Evolutionary conservation across 139 green algal species (phyloP), one percentile per base, ranked within the genome.

Genomic region (Closterium sp.): DNA sequence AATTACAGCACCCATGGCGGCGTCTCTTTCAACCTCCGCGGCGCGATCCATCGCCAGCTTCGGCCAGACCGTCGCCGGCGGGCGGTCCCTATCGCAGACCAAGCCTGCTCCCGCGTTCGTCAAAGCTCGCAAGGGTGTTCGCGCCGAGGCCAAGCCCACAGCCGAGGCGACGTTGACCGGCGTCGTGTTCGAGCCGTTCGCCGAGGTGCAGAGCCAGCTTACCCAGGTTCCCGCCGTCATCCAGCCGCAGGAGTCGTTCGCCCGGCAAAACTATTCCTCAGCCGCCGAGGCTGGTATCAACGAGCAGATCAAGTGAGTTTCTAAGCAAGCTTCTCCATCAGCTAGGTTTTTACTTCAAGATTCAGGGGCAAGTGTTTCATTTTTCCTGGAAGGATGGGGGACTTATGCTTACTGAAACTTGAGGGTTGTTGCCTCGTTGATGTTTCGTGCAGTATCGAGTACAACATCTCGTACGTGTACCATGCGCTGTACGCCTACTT

Each of bases 241-340:
- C 70, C 96, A 96, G 27, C 96, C 79, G 29, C 45, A 32, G 70
- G 27, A 92, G 45, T 98, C 97, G 10, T 97, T 98, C 85, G 97
- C 96, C 0, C 95, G 98, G 4, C 95, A 97, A 22, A 95, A 96
- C 87, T 99, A 97, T 94, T 87, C 95, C 79, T 85, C 94, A 0
- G 97, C 97, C 27, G 97, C 94, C 88, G 97, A 99, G 95, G 96
- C 97, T 1, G 97, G 97, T 9, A 95, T 99, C 87, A 99, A 99
- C 94, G 97, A 99, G 95, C 98, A 99, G 92, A 99, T 99, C 96
- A 99, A 99, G 97, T 98, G 89, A 95, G 97, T 90, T 19, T 31
- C 27, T 0, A 27, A 79, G 62, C 62, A 79, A 24, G 62, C 17
- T 79, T 5, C 27, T 79, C 62, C 62, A 4, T 27, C 62, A 4